These are phyloP conservation scores for Trichosanthes cucumerina DNA, from an alignment of 306 rosid genomes.

Conservation along the genomic window DNA sequence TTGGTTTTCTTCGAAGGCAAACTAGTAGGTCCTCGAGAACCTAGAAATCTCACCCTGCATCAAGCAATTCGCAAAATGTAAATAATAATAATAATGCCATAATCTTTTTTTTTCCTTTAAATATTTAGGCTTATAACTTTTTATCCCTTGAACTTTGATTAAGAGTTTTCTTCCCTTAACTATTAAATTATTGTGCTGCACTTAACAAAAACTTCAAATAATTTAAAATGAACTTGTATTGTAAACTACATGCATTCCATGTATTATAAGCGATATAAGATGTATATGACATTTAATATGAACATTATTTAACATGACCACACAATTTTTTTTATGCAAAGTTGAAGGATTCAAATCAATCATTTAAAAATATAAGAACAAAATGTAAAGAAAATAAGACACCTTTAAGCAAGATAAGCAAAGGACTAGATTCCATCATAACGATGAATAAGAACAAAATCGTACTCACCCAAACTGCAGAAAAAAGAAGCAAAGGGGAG, in stretches of 20 bases:
- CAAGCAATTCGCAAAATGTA: slow-evolving; percentile 12
- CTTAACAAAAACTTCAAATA: neutral
- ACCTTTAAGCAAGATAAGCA: neutral
- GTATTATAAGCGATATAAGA: neutral
- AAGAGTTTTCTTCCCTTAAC: neutral
- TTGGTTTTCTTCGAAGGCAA: neutral
- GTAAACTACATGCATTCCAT: neutral
- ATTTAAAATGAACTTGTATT: neutral
- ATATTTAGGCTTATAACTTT: neutral
- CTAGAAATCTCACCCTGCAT: slow-evolving; percentile 59
- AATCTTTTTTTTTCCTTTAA: neutral
- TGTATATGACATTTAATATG: neutral
- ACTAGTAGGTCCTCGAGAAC: slow-evolving; percentile 52
- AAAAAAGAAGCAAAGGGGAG: neutral
- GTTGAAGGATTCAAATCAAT: too few species aligned
- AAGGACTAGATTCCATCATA: neutral
- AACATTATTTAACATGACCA: too few species aligned
- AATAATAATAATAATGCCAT: neutral
- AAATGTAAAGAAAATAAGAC: neutral
- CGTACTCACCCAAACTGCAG: neutral
- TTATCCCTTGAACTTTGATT: neutral
- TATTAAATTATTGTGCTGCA: neutral
- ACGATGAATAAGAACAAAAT: neutral
- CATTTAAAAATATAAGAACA: neutral
- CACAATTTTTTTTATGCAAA: too few species aligned